These are phyloP conservation scores for Yarrowia sp. DNA, from an alignment of 805 yeast genomes.

Conservation along the genomic window DNA sequence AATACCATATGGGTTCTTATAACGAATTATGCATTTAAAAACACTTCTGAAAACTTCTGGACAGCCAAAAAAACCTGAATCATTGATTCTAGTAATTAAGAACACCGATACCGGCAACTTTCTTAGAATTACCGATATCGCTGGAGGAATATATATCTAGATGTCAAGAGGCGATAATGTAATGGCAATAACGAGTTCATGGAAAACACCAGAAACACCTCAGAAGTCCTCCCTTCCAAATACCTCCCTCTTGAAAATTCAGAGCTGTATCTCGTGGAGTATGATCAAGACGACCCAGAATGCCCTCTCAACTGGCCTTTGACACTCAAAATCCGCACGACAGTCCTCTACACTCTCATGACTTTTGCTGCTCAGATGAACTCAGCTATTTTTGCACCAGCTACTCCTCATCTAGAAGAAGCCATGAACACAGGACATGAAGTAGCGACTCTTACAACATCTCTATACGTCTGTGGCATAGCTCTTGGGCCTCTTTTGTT, in stretches of 20 bases:
- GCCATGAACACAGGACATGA: slow-evolving; percentile 55
- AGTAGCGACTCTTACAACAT: slow-evolving; percentile 56
- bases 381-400: slow-evolving; percentile 67
- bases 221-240: not conserved
- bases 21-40: too few species aligned
- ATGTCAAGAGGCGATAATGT: too few species aligned
- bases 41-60: too few species aligned
- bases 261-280: slow-evolving; percentile 32
- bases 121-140: too few species aligned
- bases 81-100: too few species aligned
- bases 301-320: slow-evolving; percentile 42
- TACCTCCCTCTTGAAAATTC: slow-evolving; percentile 12
- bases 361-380: slow-evolving; percentile 65
- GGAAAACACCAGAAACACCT: too few species aligned
- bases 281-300: slow-evolving; percentile 37
- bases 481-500: slow-evolving; percentile 61
- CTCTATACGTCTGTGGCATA: slow-evolving; percentile 59
- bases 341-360: slow-evolving; percentile 52
- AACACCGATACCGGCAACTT: too few species aligned
- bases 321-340: slow-evolving; percentile 55
- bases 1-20: too few species aligned
- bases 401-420: slow-evolving; percentile 49
- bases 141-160: too few species aligned
- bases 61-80: too few species aligned
- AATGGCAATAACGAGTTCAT: too few species aligned